Percentiles rank a stretch among this genome's conserved stretches.
These are phyloP conservation scores for Acanthamoeba culbertsoni DNA, from an alignment of 208 protist species.

Conservation along the genomic window DNA sequence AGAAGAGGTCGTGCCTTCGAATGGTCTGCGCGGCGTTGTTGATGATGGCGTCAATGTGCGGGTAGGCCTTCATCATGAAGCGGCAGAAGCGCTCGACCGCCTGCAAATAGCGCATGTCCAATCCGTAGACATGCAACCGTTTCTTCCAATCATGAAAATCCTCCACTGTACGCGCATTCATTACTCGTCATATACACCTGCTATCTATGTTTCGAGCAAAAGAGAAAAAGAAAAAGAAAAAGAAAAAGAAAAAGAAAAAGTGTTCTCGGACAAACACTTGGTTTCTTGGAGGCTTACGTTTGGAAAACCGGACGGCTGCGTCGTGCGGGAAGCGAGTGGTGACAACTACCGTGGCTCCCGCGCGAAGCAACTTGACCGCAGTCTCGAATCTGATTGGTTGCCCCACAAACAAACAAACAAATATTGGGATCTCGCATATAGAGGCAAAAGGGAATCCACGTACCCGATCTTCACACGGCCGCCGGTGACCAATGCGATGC, in stretches of 20 bases:
- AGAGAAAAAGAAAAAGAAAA: conserved; percentile 62
- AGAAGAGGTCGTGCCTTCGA: not conserved
- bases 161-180: conserved; percentile 70
- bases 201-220: not conserved
- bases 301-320: conserved; percentile 86
- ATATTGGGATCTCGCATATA: not conserved
- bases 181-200: too few relatives aligned
- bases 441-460: not conserved
- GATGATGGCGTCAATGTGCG: conserved; percentile 20
- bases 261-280: too few relatives aligned
- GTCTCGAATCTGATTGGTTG: not conserved
- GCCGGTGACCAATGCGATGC: conserved; percentile 91
- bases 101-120: conserved; percentile 94
- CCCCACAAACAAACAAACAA: not conserved
- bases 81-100: conserved; percentile 91
- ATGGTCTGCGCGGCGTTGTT: conserved; percentile 16
- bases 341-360: conserved; percentile 77
- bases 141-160: conserved; percentile 91
- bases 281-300: not conserved
- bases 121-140: conserved; percentile 90
- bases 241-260: not conserved
- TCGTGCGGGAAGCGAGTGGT: conserved; percentile 81
- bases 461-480: conserved; percentile 85
- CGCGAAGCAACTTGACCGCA: conserved; percentile 69
- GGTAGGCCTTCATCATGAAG: conserved; percentile 69